Conservation (phyloP, 2,329 filamentous ascomycete genomes). For the Purpureocillium lavendulum region DNA sequence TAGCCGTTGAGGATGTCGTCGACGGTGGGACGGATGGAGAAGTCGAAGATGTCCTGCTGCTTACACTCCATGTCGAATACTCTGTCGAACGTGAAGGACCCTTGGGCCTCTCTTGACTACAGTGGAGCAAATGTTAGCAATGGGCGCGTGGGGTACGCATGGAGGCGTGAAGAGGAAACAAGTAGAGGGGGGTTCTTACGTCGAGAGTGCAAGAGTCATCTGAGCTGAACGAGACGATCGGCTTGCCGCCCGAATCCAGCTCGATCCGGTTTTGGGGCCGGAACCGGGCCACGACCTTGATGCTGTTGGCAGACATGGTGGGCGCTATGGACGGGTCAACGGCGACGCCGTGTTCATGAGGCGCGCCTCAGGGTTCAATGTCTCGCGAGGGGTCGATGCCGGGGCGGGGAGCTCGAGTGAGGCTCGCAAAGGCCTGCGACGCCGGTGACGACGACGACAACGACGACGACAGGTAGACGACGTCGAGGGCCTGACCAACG, state of each 20-base stretch:
- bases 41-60: constrained; percentile 94
- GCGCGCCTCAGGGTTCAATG: constrained; percentile 4
- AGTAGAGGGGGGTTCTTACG: constrained; percentile 43
- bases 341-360: constrained; percentile 6
- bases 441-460: too few species aligned
- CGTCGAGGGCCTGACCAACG: constrained; percentile 3
- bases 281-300: constrained; percentile 94
- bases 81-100: constrained; percentile 91
- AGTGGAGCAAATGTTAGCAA: constrained; percentile 14
- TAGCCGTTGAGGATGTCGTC: constrained; percentile 98
- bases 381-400: constrained; percentile 1
- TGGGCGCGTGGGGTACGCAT: neutral
- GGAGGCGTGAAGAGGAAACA: constrained; percentile 1
- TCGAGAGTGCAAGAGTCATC: constrained; percentile 83
- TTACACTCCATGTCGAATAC: constrained; percentile 91
- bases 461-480: too few species aligned
- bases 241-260: constrained; percentile 79
- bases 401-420: neutral
- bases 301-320: constrained; percentile 55
- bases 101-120: constrained; percentile 74
- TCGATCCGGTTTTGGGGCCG: constrained; percentile 95
- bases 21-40: constrained; percentile 90
- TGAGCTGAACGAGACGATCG: constrained; percentile 81
- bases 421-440: constrained; percentile 1
- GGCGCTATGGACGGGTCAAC: constrained; percentile 9